These are phyloP conservation scores for Thalassiosira livingstoniorum DNA, from an alignment of 352 stramenopile species.

Conservation along the genomic window DNA sequence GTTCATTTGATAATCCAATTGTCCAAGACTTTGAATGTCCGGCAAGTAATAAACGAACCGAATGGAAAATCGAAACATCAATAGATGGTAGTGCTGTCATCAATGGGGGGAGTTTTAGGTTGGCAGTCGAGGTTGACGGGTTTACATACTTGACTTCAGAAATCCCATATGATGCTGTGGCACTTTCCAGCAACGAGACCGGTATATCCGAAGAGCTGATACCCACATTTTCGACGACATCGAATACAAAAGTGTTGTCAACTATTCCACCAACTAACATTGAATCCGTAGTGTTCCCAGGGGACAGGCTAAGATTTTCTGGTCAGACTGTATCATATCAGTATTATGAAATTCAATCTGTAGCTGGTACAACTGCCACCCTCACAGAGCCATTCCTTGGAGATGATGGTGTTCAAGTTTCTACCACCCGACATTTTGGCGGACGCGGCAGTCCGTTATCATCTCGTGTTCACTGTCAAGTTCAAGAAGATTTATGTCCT, in stretches of 20 bases:
- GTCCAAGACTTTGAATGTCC: constrained; percentile 74
- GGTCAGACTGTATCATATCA: constrained; percentile 59
- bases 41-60: constrained; percentile 71
- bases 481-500: constrained; percentile 58
- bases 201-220: constrained; percentile 74
- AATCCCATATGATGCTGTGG: constrained; percentile 93
- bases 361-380: constrained; percentile 49
- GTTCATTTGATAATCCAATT: constrained; percentile 79
- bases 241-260: constrained; percentile 41
- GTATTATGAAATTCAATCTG: constrained; percentile 68
- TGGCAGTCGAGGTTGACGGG: constrained; percentile 73
- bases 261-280: constrained; percentile 65
- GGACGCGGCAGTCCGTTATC: constrained; percentile 65
- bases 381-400: constrained; percentile 56
- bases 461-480: constrained; percentile 72
- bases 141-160: constrained; percentile 81
- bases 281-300: constrained; percentile 68
- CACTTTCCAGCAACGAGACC: constrained; percentile 87
- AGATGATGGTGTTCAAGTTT: constrained; percentile 60
- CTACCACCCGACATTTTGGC: constrained; percentile 60
- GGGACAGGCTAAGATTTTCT: constrained; percentile 73
- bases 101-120: constrained; percentile 75
- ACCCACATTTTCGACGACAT: constrained; percentile 52
- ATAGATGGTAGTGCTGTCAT: constrained; percentile 62
- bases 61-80: constrained; percentile 72